Percentiles rank a stretch among this genome's conserved stretches.
Evolutionary conservation across 2,329 filamentous ascomycete species (phyloP).

Genomic region (Epichloe uncinata): DNA sequence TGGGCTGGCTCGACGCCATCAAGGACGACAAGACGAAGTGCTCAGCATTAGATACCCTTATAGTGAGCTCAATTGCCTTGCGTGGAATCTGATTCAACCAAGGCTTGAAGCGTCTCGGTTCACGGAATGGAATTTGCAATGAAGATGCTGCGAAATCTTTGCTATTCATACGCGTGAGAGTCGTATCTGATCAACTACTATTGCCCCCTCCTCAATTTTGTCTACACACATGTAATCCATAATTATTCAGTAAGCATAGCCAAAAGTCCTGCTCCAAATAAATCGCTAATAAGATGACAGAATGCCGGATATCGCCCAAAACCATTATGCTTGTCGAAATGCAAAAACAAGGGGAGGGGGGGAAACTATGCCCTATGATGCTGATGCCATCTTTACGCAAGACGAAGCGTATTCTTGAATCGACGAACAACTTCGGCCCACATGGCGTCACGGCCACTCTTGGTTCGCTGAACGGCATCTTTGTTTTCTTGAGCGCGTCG

Average conservation of each 20-base stretch:
- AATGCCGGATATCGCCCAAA: background rate
- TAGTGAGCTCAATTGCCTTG: conserved; percentile 63
- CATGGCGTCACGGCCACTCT: conserved; percentile 48
- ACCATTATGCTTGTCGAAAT: background rate
- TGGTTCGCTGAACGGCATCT: conserved; percentile 53
- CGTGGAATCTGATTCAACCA: conserved; percentile 21
- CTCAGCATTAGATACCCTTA: conserved; percentile 51
- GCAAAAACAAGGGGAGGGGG: background rate
- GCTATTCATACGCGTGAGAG: background rate
- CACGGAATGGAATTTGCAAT: background rate
- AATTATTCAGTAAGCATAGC: background rate
- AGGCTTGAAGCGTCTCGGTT: background rate
- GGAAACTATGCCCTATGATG: background rate
- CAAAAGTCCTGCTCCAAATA: background rate
- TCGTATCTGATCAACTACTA: background rate
- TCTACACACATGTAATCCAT: background rate
- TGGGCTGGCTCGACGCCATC: conserved; percentile 35
- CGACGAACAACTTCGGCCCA: conserved; percentile 46
- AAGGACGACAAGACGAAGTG: conserved; percentile 29
- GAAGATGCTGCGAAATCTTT: background rate
- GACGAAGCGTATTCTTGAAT: conserved; percentile 25
- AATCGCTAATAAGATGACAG: background rate
- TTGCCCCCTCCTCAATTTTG: background rate
- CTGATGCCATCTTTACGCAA: background rate
- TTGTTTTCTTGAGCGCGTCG: conserved; percentile 53